These are phyloP conservation scores for Glycine latifolia DNA, from an alignment of 306 rosid species.

Conservation along the genomic window DNA sequence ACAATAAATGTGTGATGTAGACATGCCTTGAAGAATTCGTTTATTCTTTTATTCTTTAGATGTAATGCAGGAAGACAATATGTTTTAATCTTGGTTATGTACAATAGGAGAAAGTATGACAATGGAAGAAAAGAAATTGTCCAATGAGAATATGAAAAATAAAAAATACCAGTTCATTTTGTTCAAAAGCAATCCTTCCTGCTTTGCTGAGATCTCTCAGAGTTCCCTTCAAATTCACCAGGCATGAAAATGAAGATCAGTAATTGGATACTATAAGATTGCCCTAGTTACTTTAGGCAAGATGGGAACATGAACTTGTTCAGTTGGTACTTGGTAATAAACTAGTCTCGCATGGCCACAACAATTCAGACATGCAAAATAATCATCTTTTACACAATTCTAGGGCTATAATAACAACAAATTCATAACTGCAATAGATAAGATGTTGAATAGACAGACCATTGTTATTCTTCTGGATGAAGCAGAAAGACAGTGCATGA, in stretches of 20 bases:
- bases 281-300: conserved; percentile 10
- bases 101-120: background rate
- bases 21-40: background rate
- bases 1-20: background rate
- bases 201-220: conserved; percentile 78
- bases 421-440: background rate
- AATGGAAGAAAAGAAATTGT: conserved; percentile 20
- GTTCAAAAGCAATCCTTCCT: conserved; percentile 62
- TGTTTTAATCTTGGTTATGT: background rate
- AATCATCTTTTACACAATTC: conserved; percentile 7
- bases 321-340: conserved; percentile 1
- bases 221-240: conserved; percentile 67
- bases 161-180: conserved; percentile 58
- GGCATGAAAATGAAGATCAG: conserved; percentile 38
- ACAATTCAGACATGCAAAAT: conserved; percentile 22
- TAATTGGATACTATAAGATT: conserved; percentile 24
- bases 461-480: conserved; percentile 28
- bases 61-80: background rate
- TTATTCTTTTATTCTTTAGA: background rate
- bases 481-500: background rate
- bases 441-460: conserved; percentile 16
- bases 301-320: conserved; percentile 32
- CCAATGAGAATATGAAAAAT: background rate
- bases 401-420: background rate
- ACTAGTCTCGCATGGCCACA: background rate